These are phyloP conservation scores for Linnemannia hyalina DNA, from an alignment of 192 early-diverging fungal species.

Conservation along the genomic window DNA sequence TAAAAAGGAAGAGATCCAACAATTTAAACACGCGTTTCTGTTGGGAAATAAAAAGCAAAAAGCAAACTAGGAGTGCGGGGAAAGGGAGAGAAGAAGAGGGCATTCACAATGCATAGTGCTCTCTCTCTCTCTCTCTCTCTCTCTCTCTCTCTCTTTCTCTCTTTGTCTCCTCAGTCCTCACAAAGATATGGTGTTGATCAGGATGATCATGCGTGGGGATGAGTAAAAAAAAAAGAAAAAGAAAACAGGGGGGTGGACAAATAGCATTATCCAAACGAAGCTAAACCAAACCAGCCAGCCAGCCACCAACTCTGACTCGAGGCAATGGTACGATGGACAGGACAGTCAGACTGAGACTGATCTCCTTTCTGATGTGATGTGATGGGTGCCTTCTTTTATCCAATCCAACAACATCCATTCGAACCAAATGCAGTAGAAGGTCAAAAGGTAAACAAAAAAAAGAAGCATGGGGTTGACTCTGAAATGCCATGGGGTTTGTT, in stretches of 20 bases:
- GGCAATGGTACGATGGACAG: too few relatives aligned
- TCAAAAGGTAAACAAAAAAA: neutral
- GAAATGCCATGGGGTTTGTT: neutral
- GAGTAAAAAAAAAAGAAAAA: neutral
- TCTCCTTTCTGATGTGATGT: neutral
- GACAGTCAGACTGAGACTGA: neutral
- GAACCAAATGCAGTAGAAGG: neutral
- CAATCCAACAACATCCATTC: neutral
- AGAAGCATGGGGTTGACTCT: neutral
- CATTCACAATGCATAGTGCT: neutral
- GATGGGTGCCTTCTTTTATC: neutral
- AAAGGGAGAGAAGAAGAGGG: neutral
- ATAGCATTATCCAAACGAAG: too few relatives aligned
- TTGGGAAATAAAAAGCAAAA: neutral
- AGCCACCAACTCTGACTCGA: neutral
- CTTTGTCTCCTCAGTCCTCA: too few relatives aligned
- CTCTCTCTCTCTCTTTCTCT: too few relatives aligned
- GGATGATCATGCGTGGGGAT: neutral
- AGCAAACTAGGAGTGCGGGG: neutral
- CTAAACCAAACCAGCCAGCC: neutral
- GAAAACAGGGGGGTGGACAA: neutral
- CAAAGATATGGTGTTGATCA: neutral
- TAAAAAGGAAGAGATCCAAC: neutral
- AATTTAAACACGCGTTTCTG: constrained; percentile 6
- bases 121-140: too few relatives aligned